Conservation (phyloP, 306 rosid genomes). For the Hylodesmum podocarpum region DNA sequence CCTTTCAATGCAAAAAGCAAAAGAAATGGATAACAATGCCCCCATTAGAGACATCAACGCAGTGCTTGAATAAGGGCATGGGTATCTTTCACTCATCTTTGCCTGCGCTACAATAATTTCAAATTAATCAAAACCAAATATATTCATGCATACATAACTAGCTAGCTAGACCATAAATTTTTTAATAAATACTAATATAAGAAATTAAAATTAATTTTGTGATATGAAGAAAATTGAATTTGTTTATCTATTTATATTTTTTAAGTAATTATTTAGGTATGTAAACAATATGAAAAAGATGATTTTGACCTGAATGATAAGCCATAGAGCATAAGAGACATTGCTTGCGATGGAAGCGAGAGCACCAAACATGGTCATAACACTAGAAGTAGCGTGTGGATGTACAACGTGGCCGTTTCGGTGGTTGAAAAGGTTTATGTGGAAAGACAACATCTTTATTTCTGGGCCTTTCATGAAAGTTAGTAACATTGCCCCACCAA, state of each 20-base stretch:
- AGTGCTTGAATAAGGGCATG: constrained; percentile 36
- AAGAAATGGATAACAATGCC: neutral
- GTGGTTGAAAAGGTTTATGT: constrained; percentile 28
- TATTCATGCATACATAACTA: neutral
- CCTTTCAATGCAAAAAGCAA: constrained; percentile 25
- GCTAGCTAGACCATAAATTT: no score
- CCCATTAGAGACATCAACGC: constrained; percentile 40
- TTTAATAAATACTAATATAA: no score
- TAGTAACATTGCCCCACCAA: constrained; percentile 52
- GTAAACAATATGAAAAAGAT: no score
- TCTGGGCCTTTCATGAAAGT: constrained; percentile 39
- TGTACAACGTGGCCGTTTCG: neutral
- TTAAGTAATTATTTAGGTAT: no score
- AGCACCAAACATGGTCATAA: constrained; percentile 8
- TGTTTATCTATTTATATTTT: no score
- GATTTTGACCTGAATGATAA: constrained; percentile 53
- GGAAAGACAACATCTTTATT: constrained; percentile 27
- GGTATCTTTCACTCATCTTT: constrained; percentile 44
- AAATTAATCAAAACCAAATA: neutral
- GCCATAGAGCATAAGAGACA: constrained; percentile 38
- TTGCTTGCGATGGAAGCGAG: constrained; percentile 31
- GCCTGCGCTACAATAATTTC: constrained; percentile 16
- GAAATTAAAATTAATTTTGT: no score
- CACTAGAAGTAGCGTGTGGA: neutral
- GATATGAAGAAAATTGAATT: no score